Conservation (phyloP, 148 eudicot species). For the Fagopyrum esculentum region DNA sequence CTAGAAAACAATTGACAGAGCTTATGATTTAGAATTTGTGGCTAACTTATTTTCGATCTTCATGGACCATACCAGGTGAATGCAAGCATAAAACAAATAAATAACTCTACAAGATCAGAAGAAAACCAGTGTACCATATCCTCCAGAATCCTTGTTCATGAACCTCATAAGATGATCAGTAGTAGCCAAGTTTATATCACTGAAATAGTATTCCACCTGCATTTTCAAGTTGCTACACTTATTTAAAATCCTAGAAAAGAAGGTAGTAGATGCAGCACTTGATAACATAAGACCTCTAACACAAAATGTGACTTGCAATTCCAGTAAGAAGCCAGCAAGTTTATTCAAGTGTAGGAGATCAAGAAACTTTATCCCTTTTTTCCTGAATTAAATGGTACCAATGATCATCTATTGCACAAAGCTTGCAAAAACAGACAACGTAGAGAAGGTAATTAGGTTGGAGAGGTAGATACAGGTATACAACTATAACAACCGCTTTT, state of each 20-base stretch:
- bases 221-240: constrained; percentile 11
- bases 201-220: constrained; percentile 98
- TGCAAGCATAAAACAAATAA: background rate
- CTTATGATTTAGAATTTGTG: background rate
- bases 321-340: background rate
- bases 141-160: constrained; percentile 85
- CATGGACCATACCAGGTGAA: background rate
- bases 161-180: constrained; percentile 81
- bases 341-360: background rate
- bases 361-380: background rate
- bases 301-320: too few species aligned
- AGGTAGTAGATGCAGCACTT: background rate
- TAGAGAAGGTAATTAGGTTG: background rate
- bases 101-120: background rate
- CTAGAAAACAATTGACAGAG: background rate
- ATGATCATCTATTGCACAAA: too few species aligned
- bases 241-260: background rate
- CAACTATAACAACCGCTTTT: too few species aligned
- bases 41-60: background rate
- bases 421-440: background rate
- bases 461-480: background rate
- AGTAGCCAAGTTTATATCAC: constrained; percentile 95
- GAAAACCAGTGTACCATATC: constrained; percentile 52
- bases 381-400: too few species aligned
- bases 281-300: background rate